Conservation (phyloP, 495 filamentous ascomycete species). For the Bombardia bombarda region DNA sequence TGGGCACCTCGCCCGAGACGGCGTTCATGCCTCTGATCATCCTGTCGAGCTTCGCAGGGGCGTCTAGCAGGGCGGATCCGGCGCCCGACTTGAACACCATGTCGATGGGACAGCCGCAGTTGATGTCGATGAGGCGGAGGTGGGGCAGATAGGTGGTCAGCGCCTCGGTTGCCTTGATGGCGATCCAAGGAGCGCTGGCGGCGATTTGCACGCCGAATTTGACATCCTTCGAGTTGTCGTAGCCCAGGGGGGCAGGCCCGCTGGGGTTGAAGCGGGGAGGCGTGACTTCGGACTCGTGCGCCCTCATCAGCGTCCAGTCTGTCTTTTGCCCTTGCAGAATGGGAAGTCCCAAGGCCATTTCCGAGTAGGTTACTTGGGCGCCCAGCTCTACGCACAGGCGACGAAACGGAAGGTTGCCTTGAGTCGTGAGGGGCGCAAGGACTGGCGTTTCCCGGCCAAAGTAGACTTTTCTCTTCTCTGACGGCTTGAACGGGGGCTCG, state of each 20-base stretch:
- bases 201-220: constrained; percentile 90
- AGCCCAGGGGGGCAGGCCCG: constrained; percentile 53
- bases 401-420: constrained; percentile 95
- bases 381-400: constrained; percentile 85
- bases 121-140: constrained; percentile 83
- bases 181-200: constrained; percentile 80
- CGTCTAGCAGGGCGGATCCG: constrained; percentile 89
- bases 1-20: constrained; percentile 77
- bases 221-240: constrained; percentile 73
- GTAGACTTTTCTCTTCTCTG: constrained; percentile 88
- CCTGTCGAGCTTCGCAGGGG: constrained; percentile 74
- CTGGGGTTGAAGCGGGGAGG: constrained; percentile 49
- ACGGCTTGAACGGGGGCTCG: constrained; percentile 79
- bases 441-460: constrained; percentile 89
- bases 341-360: constrained; percentile 93
- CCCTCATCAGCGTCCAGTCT: constrained; percentile 92
- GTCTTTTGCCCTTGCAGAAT: constrained; percentile 83
- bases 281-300: constrained; percentile 69
- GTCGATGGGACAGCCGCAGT: constrained; percentile 96
- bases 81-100: constrained; percentile 78
- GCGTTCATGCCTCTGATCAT: constrained; percentile 93
- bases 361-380: constrained; percentile 90
- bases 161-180: constrained; percentile 76
- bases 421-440: constrained; percentile 79
- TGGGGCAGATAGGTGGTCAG: constrained; percentile 67